Evolutionary conservation across 2,329 filamentous ascomycete genomes (phyloP).

Genomic region (Penicillium nordicum): DNA sequence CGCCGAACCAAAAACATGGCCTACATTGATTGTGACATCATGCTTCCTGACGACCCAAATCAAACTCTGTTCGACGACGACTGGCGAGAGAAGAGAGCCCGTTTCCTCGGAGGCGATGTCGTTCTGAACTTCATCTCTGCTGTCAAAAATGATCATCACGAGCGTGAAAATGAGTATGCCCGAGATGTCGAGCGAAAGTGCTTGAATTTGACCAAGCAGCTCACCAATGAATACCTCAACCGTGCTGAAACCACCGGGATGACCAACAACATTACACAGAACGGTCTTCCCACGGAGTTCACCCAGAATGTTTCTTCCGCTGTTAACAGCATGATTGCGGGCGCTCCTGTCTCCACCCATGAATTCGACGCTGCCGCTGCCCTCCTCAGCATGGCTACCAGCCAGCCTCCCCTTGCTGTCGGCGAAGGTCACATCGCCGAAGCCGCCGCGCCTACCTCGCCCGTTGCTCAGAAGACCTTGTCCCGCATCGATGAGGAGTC

Average conservation of each 20-base stretch:
- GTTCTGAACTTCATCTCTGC: conserved; percentile 18
- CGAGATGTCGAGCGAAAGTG: conserved; percentile 9
- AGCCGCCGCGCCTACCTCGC: neutral
- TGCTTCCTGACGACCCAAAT: conserved; percentile 13
- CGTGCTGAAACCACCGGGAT: neutral
- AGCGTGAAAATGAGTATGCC: conserved; percentile 4
- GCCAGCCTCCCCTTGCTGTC: neutral
- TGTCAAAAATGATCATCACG: conserved; percentile 11
- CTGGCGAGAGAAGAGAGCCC: conserved; percentile 17
- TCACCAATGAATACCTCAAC: conserved; percentile 11
- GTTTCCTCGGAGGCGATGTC: conserved; percentile 16
- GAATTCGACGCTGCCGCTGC: conserved; percentile 15
- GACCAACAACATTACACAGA: neutral
- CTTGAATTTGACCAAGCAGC: conserved; percentile 6
- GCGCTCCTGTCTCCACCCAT: neutral
- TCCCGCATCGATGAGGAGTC: conserved; percentile 5
- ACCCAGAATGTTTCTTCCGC: conserved; percentile 1
- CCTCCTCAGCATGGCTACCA: conserved; percentile 13
- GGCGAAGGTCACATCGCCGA: conserved; percentile 1
- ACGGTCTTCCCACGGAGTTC: neutral
- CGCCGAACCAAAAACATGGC: conserved; percentile 30
- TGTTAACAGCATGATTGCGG: conserved; percentile 6
- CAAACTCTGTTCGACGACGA: conserved; percentile 20
- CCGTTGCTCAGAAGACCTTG: neutral
- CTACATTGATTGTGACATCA: conserved; percentile 15